Evolutionary conservation across 345 rosid species (phyloP), one percentile per base, ranked within the genome.

Genomic region (Balakata baccata): DNA sequence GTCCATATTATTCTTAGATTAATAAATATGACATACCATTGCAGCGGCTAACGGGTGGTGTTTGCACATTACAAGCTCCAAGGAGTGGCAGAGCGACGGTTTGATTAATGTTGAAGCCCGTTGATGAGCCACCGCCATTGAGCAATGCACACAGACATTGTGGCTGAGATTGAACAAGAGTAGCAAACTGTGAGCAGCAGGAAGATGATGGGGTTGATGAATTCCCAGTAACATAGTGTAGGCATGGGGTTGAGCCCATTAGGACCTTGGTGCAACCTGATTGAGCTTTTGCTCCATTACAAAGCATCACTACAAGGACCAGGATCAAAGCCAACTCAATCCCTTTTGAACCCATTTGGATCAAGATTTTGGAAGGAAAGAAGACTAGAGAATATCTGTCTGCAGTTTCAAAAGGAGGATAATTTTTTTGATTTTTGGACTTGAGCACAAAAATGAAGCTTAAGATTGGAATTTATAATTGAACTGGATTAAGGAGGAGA

Each of bases 171-270:
- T 81, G 80, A 70, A 86, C 88, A 7, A 86, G 79, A 7, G 37
- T 69, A 17, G 73, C 73, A 16, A 88, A 87, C 69, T 80, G 82
- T 4, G 88, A 81, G 82, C 92, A 88, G 84, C 89, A 86, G 46
- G 85, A 80, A 14, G 87, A 78, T 6, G 88, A 54, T 7, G 92
- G 92, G 34, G 83, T 39, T 20, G 88, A 79, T 54, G 88, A 77
- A 41, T 80, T 86, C 57, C 89, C 89, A 0, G 73, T 72, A n/a
- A 84, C 81, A 45, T 84, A 86, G 77, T 72, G 79, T 38, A 84
- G 78, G 74, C 89, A 86, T 0, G 89, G 89, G 8, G 84, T 53
- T 52, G 84, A 41, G 71, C 77, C 51, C 51, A 82, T 11, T 11
- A 84, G 79, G 16, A 68, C 78, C 22, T 29, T 72, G 67, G 70